Evolutionary conservation across 805 yeast species (phyloP), one percentile per base, ranked within the genome.

Genomic region (Candida piceae): DNA sequence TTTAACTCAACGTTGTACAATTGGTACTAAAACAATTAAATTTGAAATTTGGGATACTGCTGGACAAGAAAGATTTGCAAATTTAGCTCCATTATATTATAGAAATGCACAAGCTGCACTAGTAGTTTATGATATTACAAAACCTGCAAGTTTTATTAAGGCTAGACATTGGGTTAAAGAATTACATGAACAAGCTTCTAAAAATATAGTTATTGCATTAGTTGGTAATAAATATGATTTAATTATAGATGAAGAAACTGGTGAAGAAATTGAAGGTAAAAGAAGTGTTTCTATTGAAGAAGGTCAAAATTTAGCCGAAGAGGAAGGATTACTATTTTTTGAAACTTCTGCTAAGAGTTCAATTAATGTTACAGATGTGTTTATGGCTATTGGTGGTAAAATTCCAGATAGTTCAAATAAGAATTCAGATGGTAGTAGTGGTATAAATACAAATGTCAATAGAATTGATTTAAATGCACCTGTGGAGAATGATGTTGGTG

Each of bases 151-250:
- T 17, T 90, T 90, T 52, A 81, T 88, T 52, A 88, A 90, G 62
- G 97, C 97, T 7, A 83, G 97, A 52, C 97, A 90, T 64, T 90
- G 98, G 98, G 96, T 90, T 38, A 84, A 84, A 55, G 97, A 90
- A 60, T 73, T 90, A 49, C 95, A 87, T 56, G 95, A 89, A 49
- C 97, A 89, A 63, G 97, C 97, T 15, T 72, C 84, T n/a, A 84
- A 85, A 46, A 89, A 83, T 45, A 90, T 90, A 35, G 78, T 87
- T 40, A 88, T 90, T 60, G 97, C 97, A 3, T 70, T 90, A 26
- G 96, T 89, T 20, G 98, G 96, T 26, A 90, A 89, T 68, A 90
- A 90, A 65, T 74, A 77, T 41, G 98, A 90, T 62, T 67, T 90
- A 44, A 75, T 80, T 11, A 80, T 78, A 38, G 68, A 55, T 34